Percentiles rank a stretch among this genome's conserved stretches.
Conservation (phyloP, 768 basidiomycete species). For the Mycena polygramma region DNA sequence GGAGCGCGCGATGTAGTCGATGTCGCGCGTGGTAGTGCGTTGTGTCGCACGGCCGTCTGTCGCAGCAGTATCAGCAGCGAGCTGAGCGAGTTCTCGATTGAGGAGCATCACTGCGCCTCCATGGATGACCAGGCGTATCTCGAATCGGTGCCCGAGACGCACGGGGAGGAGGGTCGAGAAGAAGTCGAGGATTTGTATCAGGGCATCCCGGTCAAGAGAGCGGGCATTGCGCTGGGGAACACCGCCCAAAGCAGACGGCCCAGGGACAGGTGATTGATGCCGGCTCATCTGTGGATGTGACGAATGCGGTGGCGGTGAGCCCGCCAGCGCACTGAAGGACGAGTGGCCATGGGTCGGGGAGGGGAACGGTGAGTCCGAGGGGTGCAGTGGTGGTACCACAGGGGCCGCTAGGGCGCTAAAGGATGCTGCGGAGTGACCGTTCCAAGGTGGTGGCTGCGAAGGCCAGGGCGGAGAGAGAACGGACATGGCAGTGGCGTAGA, state of each 20-base stretch:
- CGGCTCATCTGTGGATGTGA: slow-evolving; percentile 11
- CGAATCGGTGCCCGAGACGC: slow-evolving; percentile 56
- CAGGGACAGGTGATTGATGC: slow-evolving; percentile 11
- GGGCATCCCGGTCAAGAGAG: slow-evolving; percentile 56
- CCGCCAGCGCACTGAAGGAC: slow-evolving; percentile 23
- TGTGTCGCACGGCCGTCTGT: slow-evolving; percentile 48
- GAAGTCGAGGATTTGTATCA: slow-evolving; percentile 60
- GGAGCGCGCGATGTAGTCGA: slow-evolving; percentile 75
- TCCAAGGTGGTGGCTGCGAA: slow-evolving; percentile 21
- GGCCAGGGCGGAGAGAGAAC: slow-evolving; percentile 35
- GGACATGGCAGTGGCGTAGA: slow-evolving; percentile 20
- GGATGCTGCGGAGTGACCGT: slow-evolving; percentile 24
- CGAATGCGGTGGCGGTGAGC: slow-evolving; percentile 2
- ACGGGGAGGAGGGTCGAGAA: slow-evolving; percentile 63
- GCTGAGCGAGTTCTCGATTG: slow-evolving; percentile 52
- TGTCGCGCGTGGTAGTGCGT: slow-evolving; percentile 70
- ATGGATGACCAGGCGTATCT: slow-evolving; percentile 74
- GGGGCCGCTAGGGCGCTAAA: slow-evolving; percentile 36
- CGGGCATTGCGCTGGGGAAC: slow-evolving; percentile 52
- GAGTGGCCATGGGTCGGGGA: slow-evolving; percentile 22
- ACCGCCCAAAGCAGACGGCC: slow-evolving; percentile 23
- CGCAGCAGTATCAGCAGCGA: slow-evolving; percentile 34
- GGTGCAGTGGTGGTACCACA: slow-evolving; percentile 28
- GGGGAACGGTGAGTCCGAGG: slow-evolving; percentile 25
- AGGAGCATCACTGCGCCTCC: slow-evolving; percentile 84